Conservation (phyloP, 2,329 filamentous ascomycete genomes). For the Paecilomyces niveus region DNA sequence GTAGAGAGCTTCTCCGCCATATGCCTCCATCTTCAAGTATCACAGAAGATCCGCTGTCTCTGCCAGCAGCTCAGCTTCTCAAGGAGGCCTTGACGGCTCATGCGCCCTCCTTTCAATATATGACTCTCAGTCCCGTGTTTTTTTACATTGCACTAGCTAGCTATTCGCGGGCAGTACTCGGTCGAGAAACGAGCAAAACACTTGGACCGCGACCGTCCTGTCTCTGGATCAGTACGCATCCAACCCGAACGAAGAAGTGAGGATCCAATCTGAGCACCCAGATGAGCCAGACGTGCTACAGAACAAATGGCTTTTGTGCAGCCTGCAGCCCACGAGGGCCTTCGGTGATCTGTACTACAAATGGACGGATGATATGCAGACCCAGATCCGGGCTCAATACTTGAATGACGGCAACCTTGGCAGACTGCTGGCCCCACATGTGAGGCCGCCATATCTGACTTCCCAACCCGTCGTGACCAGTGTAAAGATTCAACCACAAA, state of each 20-base stretch:
- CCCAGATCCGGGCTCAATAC: constrained; percentile 37
- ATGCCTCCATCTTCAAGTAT: too few relatives aligned
- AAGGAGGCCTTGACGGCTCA: too few relatives aligned
- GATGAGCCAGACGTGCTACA: constrained; percentile 53
- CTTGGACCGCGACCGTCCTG: constrained; percentile 49
- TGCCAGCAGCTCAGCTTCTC: too few relatives aligned
- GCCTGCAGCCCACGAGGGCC: constrained; percentile 55
- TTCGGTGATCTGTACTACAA: constrained; percentile 67
- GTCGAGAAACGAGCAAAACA: constrained; percentile 19
- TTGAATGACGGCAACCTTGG: too few relatives aligned
- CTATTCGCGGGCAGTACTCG: not conserved
- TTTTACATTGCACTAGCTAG: not conserved
- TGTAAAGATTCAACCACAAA: constrained; percentile 41
- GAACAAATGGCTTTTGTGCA: constrained; percentile 51
- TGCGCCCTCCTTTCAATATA: too few relatives aligned
- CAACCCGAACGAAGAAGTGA: constrained; percentile 51
- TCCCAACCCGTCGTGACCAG: constrained; percentile 59
- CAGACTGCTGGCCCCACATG: constrained; percentile 30
- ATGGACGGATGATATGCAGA: constrained; percentile 48
- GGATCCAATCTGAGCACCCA: constrained; percentile 54
- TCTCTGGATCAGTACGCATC: constrained; percentile 61
- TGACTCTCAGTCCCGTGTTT: too few relatives aligned
- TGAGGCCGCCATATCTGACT: constrained; percentile 60
- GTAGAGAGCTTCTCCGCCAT: too few relatives aligned
- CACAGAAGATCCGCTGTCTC: too few relatives aligned